Conservation (phyloP, 1,284 basidiomycete genomes). For the Leccinum solheimii region DNA sequence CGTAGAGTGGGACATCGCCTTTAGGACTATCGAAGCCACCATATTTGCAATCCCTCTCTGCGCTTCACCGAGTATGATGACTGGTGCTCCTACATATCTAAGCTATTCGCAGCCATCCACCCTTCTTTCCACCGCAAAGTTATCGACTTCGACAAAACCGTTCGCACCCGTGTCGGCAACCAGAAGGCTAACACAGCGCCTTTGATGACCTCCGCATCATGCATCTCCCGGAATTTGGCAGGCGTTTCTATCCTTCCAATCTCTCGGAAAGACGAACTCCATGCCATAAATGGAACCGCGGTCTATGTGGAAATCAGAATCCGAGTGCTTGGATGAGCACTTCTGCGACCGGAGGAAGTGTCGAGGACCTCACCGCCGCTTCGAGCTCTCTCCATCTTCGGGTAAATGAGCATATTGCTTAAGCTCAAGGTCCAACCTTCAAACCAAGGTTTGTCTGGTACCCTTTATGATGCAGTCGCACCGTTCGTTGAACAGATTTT, state of each 20-base stretch:
- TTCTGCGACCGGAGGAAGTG: background rate
- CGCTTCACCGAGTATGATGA: slow-evolving; percentile 23
- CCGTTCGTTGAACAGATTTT: slow-evolving; percentile 22
- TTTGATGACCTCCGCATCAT: background rate
- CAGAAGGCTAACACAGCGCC: slow-evolving; percentile 9
- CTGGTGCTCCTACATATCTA: slow-evolving; percentile 29
- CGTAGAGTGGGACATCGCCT: slow-evolving; percentile 34
- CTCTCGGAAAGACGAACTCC: background rate
- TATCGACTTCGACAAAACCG: slow-evolving; percentile 32
- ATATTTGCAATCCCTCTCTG: slow-evolving; percentile 31
- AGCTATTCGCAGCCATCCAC: slow-evolving; percentile 24
- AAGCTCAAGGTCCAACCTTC: background rate
- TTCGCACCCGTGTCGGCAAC: slow-evolving; percentile 26
- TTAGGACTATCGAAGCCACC: slow-evolving; percentile 21
- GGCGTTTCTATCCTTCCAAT: background rate
- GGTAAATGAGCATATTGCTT: background rate
- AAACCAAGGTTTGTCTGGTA: background rate
- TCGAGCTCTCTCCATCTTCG: background rate
- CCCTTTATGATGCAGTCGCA: background rate
- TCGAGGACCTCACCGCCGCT: background rate
- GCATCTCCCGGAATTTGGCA: background rate
- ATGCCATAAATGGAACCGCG: too few relatives aligned
- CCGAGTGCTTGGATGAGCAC: background rate
- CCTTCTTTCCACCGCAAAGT: slow-evolving; percentile 15
- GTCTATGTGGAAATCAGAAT: too few relatives aligned